Conservation (phyloP, 805 yeast genomes). For the Cyberlindnera japonica region DNA sequence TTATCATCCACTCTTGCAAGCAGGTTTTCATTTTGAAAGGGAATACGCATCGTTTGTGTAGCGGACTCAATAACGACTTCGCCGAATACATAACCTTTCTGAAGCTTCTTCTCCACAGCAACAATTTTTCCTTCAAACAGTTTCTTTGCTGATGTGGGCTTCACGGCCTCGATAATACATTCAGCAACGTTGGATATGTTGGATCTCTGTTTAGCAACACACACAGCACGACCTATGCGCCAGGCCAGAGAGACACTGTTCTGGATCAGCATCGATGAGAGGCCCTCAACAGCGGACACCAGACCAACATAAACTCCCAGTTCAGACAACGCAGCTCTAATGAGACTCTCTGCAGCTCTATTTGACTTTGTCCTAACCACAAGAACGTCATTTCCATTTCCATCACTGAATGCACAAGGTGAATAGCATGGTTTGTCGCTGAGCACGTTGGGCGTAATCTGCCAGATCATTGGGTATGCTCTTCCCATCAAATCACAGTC, state of each 20-base stretch:
- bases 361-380: conserved; percentile 33
- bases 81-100: conserved; percentile 44
- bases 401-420: conserved; percentile 35
- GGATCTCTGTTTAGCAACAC: conserved; percentile 34
- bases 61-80: conserved; percentile 35
- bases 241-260: conserved; percentile 40
- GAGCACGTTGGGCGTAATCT: conserved; percentile 35
- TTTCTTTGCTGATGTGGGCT: conserved; percentile 28
- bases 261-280: conserved; percentile 30
- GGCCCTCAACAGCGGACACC: conserved; percentile 32
- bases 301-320: conserved; percentile 40
- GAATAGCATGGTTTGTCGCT: conserved; percentile 24
- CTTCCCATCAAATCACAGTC: conserved; percentile 46
- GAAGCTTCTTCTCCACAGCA: conserved; percentile 38
- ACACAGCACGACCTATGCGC: conserved; percentile 45
- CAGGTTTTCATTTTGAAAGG: conserved; percentile 48
- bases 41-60: conserved; percentile 31
- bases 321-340: conserved; percentile 42
- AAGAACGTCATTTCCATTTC: conserved; percentile 40
- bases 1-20: conserved; percentile 31
- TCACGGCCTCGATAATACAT: conserved; percentile 36
- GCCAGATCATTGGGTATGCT: conserved; percentile 45
- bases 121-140: conserved; percentile 42
- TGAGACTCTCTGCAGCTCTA: conserved; percentile 32
- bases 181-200: conserved; percentile 35